These are phyloP conservation scores for Chaetomium tenue DNA, from an alignment of 495 filamentous ascomycete genomes.

Conservation along the genomic window DNA sequence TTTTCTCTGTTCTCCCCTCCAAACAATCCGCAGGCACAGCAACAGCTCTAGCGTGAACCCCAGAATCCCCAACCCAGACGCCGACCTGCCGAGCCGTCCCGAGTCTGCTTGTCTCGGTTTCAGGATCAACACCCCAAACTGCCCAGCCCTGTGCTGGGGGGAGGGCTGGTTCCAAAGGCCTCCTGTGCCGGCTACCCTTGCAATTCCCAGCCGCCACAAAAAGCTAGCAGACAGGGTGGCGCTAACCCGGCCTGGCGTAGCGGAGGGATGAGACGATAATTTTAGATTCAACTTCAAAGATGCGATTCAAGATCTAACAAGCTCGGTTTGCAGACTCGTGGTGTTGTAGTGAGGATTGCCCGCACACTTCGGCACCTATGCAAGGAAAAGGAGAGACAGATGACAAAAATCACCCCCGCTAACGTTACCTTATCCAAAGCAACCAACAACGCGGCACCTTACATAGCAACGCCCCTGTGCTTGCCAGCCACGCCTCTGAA, in stretches of 20 bases:
- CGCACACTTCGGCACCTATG: no score
- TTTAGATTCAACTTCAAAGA: not conserved
- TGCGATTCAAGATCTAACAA: no score
- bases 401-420: no score
- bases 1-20: not conserved
- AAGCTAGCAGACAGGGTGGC: not conserved
- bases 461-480: no score
- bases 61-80: not conserved
- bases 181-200: conserved; percentile 4
- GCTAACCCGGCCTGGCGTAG: conserved; percentile 5
- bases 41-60: not conserved
- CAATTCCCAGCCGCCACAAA: not conserved
- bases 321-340: no score
- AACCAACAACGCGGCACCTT: no score
- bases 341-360: no score
- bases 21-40: not conserved
- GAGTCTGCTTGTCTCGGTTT: conserved; percentile 10
- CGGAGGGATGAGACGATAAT: not conserved
- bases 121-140: conserved; percentile 11
- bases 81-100: conserved; percentile 8
- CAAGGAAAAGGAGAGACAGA: no score
- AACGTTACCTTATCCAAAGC: no score
- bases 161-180: not conserved
- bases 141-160: conserved; percentile 1
- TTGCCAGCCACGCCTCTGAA: no score